Base-by-base conservation (phyloP, 306 rosid species). In the Sindora glabra region DNA sequence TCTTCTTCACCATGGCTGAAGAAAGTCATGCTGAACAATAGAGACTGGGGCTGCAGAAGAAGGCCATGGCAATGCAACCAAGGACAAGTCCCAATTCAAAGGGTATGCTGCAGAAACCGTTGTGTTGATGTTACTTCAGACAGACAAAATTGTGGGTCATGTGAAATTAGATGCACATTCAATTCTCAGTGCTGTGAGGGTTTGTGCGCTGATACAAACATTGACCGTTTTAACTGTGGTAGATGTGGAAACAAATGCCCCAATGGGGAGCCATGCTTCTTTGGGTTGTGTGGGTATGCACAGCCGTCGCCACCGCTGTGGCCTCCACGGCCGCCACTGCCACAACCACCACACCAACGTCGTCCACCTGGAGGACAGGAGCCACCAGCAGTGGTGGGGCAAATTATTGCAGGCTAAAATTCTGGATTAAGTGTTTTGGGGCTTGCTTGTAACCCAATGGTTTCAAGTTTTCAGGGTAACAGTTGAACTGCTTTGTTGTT, bases 281-380 rank as follows among this genome's bases (percentile, higher is more conserved):
- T 37, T 52, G 97, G 97, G 11, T 58, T 84, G 75, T 86, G 95
- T 60, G 94, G 90, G 0, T 89, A 85, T 59, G 84, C 72, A 1
- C 32, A 70, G 2, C 64, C 27, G 5, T 1, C 3, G 4, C 48
- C 69, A 5, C 44, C 50, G 1, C 24, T 24, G 5, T 53, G 38
- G 1, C 49, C 5, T 15, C 65, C 34, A 8, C 64, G 60, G 7
- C 10, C 15, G 48, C 10, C 10, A 10, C 38, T 8, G 8, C 13
- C 30, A 40, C 1, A 40, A 1, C 19, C 46, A 40, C 46, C 62
- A 3, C 22, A 1, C 34, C 5, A 29, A 29, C 34, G 8, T 29
- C 34, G 8, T 29, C 34, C 2, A 1, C 34, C 34, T 29, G 8
- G 2, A 29, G 34, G n/a, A n/a, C n/a, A n/a, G n/a, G n/a, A n/a